Conservation (phyloP, 805 yeast species). For the Yamadazyma paraphyllophila region DNA sequence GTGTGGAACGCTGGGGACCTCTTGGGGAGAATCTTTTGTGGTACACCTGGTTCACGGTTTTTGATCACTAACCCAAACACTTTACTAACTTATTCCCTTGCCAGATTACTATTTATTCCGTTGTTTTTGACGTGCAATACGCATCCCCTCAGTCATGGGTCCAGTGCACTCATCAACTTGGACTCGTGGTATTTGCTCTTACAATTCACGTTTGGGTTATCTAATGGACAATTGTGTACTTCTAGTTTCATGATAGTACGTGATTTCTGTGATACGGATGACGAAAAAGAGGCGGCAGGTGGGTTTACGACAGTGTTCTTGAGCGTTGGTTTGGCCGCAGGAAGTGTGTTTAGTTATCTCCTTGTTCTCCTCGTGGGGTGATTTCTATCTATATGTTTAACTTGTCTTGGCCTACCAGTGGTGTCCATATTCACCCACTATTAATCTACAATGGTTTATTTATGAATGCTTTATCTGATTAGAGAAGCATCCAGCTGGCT, state of each 20-base stretch:
- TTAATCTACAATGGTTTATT: too few species aligned
- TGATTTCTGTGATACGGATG: conserved; percentile 53
- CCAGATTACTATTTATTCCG: conserved; percentile 64
- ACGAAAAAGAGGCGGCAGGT: conserved; percentile 88
- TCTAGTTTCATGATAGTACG: conserved; percentile 78
- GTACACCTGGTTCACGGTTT: conserved; percentile 38
- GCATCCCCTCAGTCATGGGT: conserved; percentile 32
- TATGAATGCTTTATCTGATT: too few species aligned
- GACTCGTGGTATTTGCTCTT: conserved; percentile 66
- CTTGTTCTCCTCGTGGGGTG: conserved; percentile 41
- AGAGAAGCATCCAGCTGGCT: too few species aligned
- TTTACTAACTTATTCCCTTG: conserved; percentile 53
- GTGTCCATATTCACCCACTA: too few species aligned
- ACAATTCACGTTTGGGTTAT: conserved; percentile 78
- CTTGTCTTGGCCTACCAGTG: too few species aligned
- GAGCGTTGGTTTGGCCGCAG: conserved; percentile 73
- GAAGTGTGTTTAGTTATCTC: conserved; percentile 72
- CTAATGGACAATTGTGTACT: conserved; percentile 84
- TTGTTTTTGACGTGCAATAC: conserved; percentile 68
- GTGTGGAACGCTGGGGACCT: conserved; percentile 92
- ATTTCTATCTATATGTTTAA: too few species aligned
- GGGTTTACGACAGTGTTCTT: conserved; percentile 84
- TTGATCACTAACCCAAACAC: conserved; percentile 40
- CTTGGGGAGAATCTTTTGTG: conserved; percentile 70
- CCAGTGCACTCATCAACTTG: conserved; percentile 44